These are phyloP conservation scores for Boechera stricta DNA, from an alignment of 345 rosid genomes.

Conservation along the genomic window DNA sequence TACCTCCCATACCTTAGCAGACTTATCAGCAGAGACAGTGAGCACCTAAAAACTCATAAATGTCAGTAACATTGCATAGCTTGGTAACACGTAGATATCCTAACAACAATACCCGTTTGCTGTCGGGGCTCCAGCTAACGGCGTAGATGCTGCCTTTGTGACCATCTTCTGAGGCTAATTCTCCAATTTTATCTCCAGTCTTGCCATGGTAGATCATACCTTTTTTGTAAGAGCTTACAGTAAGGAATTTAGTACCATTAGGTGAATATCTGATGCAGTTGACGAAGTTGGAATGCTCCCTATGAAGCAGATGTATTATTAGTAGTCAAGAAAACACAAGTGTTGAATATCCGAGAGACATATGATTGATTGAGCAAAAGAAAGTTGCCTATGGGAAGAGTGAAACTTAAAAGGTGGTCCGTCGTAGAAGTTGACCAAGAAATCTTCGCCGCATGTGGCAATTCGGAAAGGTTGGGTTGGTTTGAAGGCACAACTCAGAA, in stretches of 20 bases:
- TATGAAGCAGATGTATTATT: conserved; percentile 31
- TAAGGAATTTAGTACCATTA: conserved; percentile 88
- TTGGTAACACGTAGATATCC: not conserved
- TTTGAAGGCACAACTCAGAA: conserved; percentile 87
- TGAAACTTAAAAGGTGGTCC: conserved; percentile 99
- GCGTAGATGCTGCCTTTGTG: conserved; percentile 94
- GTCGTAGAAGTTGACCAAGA: conserved; percentile 84
- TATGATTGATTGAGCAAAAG: not conserved
- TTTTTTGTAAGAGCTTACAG: conserved; percentile 84
- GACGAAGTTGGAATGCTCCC: conserved; percentile 92
- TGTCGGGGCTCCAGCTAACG: conserved; percentile 90
- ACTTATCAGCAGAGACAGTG: conserved; percentile 82
- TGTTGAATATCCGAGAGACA: not conserved
- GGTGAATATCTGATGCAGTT: conserved; percentile 92
- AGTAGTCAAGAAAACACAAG: conserved; percentile 18
- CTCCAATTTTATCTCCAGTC: conserved; percentile 76
- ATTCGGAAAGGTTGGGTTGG: conserved; percentile 91
- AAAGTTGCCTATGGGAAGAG: conserved; percentile 71
- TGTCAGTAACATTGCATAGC: conserved; percentile 25
- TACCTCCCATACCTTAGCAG: conserved; percentile 81
- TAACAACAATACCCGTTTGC: conserved; percentile 68
- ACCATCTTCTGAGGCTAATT: conserved; percentile 71
- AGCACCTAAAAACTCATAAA: conserved; percentile 51
- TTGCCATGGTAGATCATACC: conserved; percentile 84
- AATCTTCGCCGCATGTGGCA: conserved; percentile 94